Evolutionary conservation across 2,329 filamentous ascomycete genomes (phyloP).

Genomic region (Davidsoniella australis): DNA sequence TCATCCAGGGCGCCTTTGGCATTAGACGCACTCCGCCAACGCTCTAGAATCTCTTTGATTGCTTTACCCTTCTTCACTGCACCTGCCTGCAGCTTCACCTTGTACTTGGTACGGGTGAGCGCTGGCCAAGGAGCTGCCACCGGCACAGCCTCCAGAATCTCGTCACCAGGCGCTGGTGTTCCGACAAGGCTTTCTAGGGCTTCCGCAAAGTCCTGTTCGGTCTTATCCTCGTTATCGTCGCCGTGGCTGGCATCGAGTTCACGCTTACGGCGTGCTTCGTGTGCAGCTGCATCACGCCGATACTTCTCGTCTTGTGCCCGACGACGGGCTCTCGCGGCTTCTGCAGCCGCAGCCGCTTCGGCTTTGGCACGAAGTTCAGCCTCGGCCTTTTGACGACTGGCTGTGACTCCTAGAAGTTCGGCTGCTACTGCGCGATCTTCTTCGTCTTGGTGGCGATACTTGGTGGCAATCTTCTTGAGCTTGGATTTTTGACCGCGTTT

Average conservation of each 20-base stretch:
- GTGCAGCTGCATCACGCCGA: slow-evolving; percentile 57
- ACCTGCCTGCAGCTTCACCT: slow-evolving; percentile 85
- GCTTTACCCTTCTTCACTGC: slow-evolving; percentile 86
- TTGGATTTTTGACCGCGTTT: slow-evolving; percentile 68
- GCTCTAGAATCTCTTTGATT: slow-evolving; percentile 71
- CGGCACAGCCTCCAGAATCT: slow-evolving; percentile 51
- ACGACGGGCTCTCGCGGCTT: slow-evolving; percentile 56
- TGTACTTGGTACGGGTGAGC: slow-evolving; percentile 65
- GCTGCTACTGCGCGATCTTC: slow-evolving; percentile 78
- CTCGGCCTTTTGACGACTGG: slow-evolving; percentile 48
- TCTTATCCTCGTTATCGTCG: slow-evolving; percentile 39
- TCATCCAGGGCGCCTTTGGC: slow-evolving; percentile 46
- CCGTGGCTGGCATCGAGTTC: slow-evolving; percentile 26
- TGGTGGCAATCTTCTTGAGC: slow-evolving; percentile 70
- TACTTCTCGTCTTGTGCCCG: slow-evolving; percentile 64
- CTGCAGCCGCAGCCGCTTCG: slow-evolving; percentile 45
- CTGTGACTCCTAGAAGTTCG: slow-evolving; percentile 63
- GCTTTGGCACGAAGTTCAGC: slow-evolving; percentile 52
- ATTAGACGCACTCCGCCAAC: slow-evolving; percentile 52
- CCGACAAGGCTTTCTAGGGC: slow-evolving; percentile 59
- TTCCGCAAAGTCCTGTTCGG: slow-evolving; percentile 35
- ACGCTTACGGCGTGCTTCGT: slow-evolving; percentile 50
- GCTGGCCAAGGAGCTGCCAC: slow-evolving; percentile 50
- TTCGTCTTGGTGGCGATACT: slow-evolving; percentile 89
- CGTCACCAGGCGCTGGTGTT: slow-evolving; percentile 62